These are phyloP conservation scores for Cairneyella variabilis DNA, from an alignment of 495 filamentous ascomycete genomes.

Conservation along the genomic window DNA sequence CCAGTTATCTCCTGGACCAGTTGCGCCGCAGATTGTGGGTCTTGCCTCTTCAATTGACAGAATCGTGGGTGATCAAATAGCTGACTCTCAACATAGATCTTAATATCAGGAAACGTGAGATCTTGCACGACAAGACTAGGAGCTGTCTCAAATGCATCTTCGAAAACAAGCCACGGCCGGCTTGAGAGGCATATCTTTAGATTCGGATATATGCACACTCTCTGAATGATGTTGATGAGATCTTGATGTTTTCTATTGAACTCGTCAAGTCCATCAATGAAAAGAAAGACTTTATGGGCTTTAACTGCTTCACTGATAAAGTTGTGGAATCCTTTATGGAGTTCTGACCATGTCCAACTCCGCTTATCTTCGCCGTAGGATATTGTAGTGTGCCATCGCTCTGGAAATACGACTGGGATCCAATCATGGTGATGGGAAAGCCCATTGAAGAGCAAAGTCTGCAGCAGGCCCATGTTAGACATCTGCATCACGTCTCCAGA, in stretches of 20 bases:
- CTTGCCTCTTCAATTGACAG: not conserved
- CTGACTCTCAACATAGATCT: too few relatives aligned
- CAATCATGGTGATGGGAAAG: not conserved
- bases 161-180: not conserved
- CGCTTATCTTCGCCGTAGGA: not conserved
- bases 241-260: not conserved
- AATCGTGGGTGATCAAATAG: too few relatives aligned
- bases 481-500: not conserved
- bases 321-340: too few relatives aligned
- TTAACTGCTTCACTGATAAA: not conserved
- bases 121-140: not conserved
- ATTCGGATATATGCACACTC: not conserved
- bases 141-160: not conserved
- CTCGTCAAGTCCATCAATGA: not conserved
- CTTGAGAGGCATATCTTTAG: not conserved
- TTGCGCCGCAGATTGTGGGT: too few relatives aligned
- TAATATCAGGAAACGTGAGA: not conserved
- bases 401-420: not conserved
- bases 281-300: not conserved
- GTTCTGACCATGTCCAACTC: not conserved
- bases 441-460: not conserved
- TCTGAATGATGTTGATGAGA: not conserved
- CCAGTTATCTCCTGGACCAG: too few relatives aligned
- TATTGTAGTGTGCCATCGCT: not conserved
- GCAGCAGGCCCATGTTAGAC: not conserved